A percentile compares a stretch with the other conserved stretches of the same genome.
Evolutionary conservation across 1,139 yeast genomes (phyloP).

Genomic region (Saccharomycopsis hybrid): DNA sequence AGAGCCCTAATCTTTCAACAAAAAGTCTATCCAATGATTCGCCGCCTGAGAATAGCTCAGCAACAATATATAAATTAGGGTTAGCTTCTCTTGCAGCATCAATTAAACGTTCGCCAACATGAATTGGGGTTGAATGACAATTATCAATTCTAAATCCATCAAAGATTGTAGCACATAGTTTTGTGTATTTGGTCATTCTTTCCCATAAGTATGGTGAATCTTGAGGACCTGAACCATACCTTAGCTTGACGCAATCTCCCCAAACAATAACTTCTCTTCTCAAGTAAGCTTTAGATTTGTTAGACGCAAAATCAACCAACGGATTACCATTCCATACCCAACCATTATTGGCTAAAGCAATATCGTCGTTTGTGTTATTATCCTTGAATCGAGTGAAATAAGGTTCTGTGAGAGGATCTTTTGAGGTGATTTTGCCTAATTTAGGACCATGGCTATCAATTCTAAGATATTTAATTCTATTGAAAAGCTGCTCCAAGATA

Average conservation of each 20-base stretch:
- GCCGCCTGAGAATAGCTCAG: constrained; percentile 90
- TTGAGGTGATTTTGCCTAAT: constrained; percentile 53
- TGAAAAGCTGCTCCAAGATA: constrained; percentile 62
- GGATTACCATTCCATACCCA: constrained; percentile 99
- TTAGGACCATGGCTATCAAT: constrained; percentile 77
- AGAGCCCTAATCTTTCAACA: constrained; percentile 84
- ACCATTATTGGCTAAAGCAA: constrained; percentile 88
- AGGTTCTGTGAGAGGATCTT: constrained; percentile 69
- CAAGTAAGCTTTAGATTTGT: constrained; percentile 69
- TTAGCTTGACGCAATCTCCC: constrained; percentile 94
- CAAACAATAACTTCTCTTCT: constrained; percentile 92
- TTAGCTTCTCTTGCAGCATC: constrained; percentile 84
- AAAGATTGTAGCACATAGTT: constrained; percentile 67
- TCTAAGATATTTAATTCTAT: constrained; percentile 69
- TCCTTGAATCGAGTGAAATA: constrained; percentile 70
- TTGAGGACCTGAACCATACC: constrained; percentile 70
- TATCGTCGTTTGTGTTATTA: constrained; percentile 45
- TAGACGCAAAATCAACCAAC: constrained; percentile 84
- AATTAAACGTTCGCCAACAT: constrained; percentile 82
- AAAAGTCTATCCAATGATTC: constrained; percentile 85
- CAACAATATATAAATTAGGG: constrained; percentile 86
- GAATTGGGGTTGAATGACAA: constrained; percentile 93
- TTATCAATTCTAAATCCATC: constrained; percentile 92
- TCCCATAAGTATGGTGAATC: constrained; percentile 91
- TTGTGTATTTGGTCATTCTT: constrained; percentile 75